Evolutionary conservation across 2,329 filamentous ascomycete species (phyloP), one percentile per base, ranked within the genome.

Genomic region (Sporothrix dimorphospora): DNA sequence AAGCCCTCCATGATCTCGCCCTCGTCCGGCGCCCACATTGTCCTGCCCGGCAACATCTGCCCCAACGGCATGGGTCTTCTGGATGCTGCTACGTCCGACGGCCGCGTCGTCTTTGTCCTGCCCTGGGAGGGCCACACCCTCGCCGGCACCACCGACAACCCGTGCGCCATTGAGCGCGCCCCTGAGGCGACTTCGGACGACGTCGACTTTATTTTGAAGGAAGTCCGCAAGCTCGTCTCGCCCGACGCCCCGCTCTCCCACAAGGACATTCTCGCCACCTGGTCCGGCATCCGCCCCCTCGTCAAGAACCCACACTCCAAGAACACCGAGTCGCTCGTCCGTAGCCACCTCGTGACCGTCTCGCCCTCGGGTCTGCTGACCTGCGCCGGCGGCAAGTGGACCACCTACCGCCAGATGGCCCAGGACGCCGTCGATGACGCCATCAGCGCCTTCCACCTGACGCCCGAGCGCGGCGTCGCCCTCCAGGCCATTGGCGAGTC

Each of bases 61-160:
- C 92, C 93, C 70, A 87, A 90, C 71, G 89, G 92, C 78, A 94
- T 95, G 90, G 92, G 92, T 74, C 85, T 96, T 68, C 92, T 96
- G 75, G 92, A 95, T 77, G 92, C 93, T 2, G 87, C 88, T 53
- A 94, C 93, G 3, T 94, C 92, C 0, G 92, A 96, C 77, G 92
- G 92, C n/a, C 89, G 92, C 78, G 92, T 96, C 75, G 92, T 96
- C 77, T 96, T 96, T 85, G 94, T 96, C 80, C 85, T 96, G 69
- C 92, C 92, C 8, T 96, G 92, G 92, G 91, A 95, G 81, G 92
- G 92, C 70, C 93, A 93, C 83, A 95, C 93, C 7, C 92, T 96
- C 74, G 92, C 93, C 67, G 92, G 92, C 76, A 95, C 92, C 16
- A 96, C 92, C 2, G 92, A 96, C 77, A 90, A 90, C 72, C 89